Evolutionary conservation across 345 rosid species (phyloP), one percentile per base, ranked within the genome.

Genomic region (Melaleuca quinquenervia): DNA sequence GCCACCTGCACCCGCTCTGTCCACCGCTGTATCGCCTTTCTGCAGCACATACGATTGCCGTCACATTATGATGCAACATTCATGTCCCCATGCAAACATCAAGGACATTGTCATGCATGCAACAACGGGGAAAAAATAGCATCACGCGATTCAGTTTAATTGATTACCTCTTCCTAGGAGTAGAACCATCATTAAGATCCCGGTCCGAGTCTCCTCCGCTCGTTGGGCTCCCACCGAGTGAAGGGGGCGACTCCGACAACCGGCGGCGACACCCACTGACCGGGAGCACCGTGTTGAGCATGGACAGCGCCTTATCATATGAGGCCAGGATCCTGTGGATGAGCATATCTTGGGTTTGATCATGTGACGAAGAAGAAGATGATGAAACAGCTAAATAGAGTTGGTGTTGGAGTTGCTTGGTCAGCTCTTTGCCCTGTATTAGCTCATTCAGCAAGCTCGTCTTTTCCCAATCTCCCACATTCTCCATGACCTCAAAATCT

Each of bases 151-250:
- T 11, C 41, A 50, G 10, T 29, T 41, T 15, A 8, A 70, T 62
- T 49, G 22, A n/a, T 13, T 49, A 89, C 93, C 94, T 90, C 87
- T 90, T 91, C 85, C 85, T 91, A 16, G 90, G 76, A 83, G 83
- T 84, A 84, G 85, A 92, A 36, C 80, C 45, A 60, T 92, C 91
- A 88, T 85, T 87, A 53, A 36, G 45, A 7, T 92, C 94, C 24
- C 91, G 92, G 84, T 95, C 97, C 3, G 96, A 93, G 86, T 95
- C 97, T 85, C 75, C 84, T 16, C 92, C 95, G 58, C 93, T 94
- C 84, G 84, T 89, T n/a, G 96, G 96, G 87, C 97, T 95, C 54
- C 89, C 95, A 50, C 84, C 85, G 2, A 86, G 89, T 11, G 94
- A 89, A 50, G 86, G 89, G 5, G 95, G 93, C 6, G 94, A 92